Evolutionary conservation across 176 grass and related monocot species (phyloP), one percentile per base, ranked within the genome.

Genomic region (Rhynchospora pubera): DNA sequence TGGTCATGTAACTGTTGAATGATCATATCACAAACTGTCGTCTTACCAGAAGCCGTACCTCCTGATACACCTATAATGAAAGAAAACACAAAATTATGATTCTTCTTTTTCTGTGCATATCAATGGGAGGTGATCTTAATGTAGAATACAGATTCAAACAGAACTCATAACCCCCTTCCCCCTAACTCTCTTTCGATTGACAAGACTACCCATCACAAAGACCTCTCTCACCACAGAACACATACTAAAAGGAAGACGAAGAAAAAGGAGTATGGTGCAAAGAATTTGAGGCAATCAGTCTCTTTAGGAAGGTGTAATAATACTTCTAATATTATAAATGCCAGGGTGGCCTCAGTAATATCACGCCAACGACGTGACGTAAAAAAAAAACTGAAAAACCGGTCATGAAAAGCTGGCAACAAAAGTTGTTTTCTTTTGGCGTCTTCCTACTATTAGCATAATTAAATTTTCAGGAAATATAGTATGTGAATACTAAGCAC

Each of bases 1-100:
- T 99, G 97, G 62, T 96, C 97, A 19, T 96, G 97, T 24, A 96
- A 91, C 84, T 99, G 97, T 89, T 99, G 97, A 83, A 99, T 99
- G 87, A 99, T 99, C 97, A 93, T 99, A 87, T 99, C 97, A 81
- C 97, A 99, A 39, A 99, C 93, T 32, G 97, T 99, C 52, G 97
- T 99, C 92, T 99, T 99, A 80, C 97, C 97, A 7, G 93, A 99
- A 46, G 93, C 97, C 73, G 96, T 99, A 84, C 93, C 96, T 5
- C 93, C 96, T 21, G 82, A 99, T 45, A 99, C 91, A 75, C 93
- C 96, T 99, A n/a, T 51, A 78, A 70, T 3, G 11, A 66, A 68
- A 48, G 14, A 76, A 69, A 69, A 53, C 39, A 15, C 9, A 56
- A 30, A 77, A 56, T 74, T 74, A 55, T 3, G 6, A 32, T 56